Conservation (phyloP, 306 rosid species). For the Ochetophila trinervis region DNA sequence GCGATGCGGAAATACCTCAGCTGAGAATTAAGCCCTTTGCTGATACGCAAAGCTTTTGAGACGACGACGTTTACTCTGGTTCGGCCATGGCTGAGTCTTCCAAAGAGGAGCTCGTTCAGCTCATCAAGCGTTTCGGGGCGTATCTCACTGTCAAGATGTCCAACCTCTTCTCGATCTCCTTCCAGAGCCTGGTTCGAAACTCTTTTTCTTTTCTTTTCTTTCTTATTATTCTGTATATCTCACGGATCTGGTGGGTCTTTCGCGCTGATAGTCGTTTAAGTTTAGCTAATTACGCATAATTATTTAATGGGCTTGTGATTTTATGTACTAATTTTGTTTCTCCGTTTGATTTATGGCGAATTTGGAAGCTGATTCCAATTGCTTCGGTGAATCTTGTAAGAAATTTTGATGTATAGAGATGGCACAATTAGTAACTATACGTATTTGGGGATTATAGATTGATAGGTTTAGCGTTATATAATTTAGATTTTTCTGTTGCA, state of each 20-base stretch:
- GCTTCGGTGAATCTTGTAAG: neutral
- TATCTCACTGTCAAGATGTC: constrained; percentile 69
- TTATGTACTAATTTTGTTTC: neutral
- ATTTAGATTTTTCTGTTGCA: too few relatives aligned
- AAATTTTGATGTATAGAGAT: neutral
- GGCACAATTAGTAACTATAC: neutral
- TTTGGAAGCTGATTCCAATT: neutral
- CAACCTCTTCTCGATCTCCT: constrained; percentile 52
- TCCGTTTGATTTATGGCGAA: neutral
- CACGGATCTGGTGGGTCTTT: constrained; percentile 19
- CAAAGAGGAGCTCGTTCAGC: constrained; percentile 62
- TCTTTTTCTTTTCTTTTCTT: neutral
- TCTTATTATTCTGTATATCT: neutral
- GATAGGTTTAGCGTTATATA: neutral
- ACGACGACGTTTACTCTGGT: constrained; percentile 10
- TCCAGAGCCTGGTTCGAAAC: constrained; percentile 49
- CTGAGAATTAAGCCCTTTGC: constrained; percentile 8
- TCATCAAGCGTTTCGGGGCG: constrained; percentile 71
- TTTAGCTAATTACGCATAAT: neutral
- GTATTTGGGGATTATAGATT: neutral
- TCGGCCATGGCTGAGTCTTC: constrained; percentile 63
- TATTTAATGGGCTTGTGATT: neutral
- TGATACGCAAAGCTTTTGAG: neutral
- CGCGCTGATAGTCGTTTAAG: neutral
- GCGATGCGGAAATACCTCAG: neutral